Conservation (phyloP, 192 early-diverging fungal genomes). For the Lobosporangium transversale region DNA sequence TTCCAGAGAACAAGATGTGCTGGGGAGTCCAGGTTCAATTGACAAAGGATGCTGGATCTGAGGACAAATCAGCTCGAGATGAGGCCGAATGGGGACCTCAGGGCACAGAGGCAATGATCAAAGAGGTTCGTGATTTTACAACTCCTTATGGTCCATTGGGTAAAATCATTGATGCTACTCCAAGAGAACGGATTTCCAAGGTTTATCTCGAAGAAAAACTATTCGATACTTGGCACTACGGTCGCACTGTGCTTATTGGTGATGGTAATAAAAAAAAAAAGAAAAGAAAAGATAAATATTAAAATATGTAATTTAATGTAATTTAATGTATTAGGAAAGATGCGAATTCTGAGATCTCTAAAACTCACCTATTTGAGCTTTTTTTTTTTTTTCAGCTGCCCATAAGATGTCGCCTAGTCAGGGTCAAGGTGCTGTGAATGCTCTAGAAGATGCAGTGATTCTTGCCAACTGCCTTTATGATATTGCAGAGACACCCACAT, state of each 20-base stretch:
- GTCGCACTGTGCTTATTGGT: slow-evolving; percentile 1
- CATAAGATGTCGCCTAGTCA: slow-evolving; percentile 12
- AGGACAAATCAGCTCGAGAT: slow-evolving; percentile 1
- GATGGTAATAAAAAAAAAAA: slow-evolving; percentile 17
- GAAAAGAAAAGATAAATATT: too few species aligned
- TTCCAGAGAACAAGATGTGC: slow-evolving; percentile 7
- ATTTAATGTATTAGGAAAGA: too few species aligned
- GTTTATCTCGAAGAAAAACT: slow-evolving; percentile 14
- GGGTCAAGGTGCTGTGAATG: slow-evolving; percentile 25
- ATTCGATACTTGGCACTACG: slow-evolving; percentile 8
- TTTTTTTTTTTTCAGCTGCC: background rate
- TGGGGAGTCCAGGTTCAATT: slow-evolving; percentile 5
- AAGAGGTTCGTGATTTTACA: background rate
- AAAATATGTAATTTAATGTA: too few species aligned
- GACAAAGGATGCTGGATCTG: too few species aligned
- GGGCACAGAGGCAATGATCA: slow-evolving; percentile 2
- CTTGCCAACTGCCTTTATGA: slow-evolving; percentile 21
- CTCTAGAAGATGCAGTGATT: slow-evolving; percentile 21
- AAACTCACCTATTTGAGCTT: background rate
- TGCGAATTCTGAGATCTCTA: too few species aligned
- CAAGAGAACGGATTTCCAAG: background rate
- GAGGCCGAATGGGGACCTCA: slow-evolving; percentile 22
- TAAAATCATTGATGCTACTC: slow-evolving; percentile 8
- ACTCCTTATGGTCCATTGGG: slow-evolving; percentile 8
- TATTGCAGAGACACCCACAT: background rate